Base-by-base conservation (phyloP, 129 eudicot genomes). In the Lactuca saligna region DNA sequence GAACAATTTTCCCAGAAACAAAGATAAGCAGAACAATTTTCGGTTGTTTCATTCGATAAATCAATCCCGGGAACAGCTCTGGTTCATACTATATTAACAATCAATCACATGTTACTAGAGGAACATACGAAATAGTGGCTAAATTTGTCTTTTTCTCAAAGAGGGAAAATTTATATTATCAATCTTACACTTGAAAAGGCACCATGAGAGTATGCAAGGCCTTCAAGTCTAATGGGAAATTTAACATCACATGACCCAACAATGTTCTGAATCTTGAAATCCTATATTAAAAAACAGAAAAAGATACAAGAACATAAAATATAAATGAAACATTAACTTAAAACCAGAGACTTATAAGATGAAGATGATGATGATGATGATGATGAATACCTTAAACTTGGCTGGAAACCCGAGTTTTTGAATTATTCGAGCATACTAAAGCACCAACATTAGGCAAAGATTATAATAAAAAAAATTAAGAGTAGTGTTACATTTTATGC, bases 211-310 rank as follows among this genome's bases (percentile, higher is more conserved):
- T 78, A 83, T 3, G 91, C 96, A 8, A 91, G 91, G 9, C 88
- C 94, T 86, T 91, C 97, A 37, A 91, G 94, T 69, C 91, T 78
- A 48, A 91, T 91, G 44, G 93, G 97, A 63, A 91, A 91, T 77
- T 91, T 88, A 38, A 91, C 97, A 80, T 88, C 97, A 70, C 96
- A 91, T 5, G 97, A 91, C 46, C 91, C 96, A 65, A 91, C 97
- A 4, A 91, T 91, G 66, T 91, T 91, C 82, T 91, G 97, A 39
- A 91, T 88, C 88, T 86, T 91, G 75, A 91, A 91, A 72, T 91
- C 93, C 97, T 91, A 74, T 46, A 10, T 10, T 9, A 33, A 59
- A 60, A n/a, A 33, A 11, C 17, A 25, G 13, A 59, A 60, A n/a
- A 33, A 7, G 35, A 39, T n/a, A 31, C 20, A 32, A 64, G 37